These are phyloP conservation scores for Cercospora canescens DNA, from an alignment of 2,329 filamentous ascomycete species.

Conservation along the genomic window DNA sequence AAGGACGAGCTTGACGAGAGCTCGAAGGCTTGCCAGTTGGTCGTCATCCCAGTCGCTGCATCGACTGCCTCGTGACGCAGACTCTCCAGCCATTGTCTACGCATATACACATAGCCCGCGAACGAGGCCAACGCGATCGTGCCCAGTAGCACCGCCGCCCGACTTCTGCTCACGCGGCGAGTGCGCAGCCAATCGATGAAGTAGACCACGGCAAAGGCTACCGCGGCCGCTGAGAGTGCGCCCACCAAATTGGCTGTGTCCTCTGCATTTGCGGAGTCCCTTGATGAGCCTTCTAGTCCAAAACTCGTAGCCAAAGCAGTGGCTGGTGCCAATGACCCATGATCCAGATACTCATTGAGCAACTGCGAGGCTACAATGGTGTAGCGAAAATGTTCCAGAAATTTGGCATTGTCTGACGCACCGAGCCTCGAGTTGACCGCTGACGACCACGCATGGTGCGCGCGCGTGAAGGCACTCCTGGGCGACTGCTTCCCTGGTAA, in stretches of 20 bases:
- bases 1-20: slow-evolving; percentile 73
- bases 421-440: slow-evolving; percentile 72
- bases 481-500: slow-evolving; percentile 9
- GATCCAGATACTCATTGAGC: slow-evolving; percentile 64
- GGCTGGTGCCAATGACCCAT: slow-evolving; percentile 40
- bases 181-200: slow-evolving; percentile 69
- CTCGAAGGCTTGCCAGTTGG: slow-evolving; percentile 78
- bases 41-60: slow-evolving; percentile 67
- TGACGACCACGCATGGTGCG: slow-evolving; percentile 52
- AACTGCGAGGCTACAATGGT: slow-evolving; percentile 90
- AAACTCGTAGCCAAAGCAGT: slow-evolving; percentile 13
- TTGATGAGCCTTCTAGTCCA: slow-evolving; percentile 25
- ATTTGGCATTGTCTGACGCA: slow-evolving; percentile 76
- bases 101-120: slow-evolving; percentile 69
- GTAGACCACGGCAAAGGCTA: slow-evolving; percentile 64
- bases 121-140: slow-evolving; percentile 56
- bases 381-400: slow-evolving; percentile 91
- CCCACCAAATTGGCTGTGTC: slow-evolving; percentile 56
- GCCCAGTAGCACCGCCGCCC: slow-evolving; percentile 47
- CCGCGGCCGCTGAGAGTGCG: slow-evolving; percentile 63
- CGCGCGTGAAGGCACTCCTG: slow-evolving; percentile 35
- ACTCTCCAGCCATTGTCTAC: slow-evolving; percentile 79
- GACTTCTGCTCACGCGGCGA: slow-evolving; percentile 58
- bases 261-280: slow-evolving; percentile 29
- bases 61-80: slow-evolving; percentile 72